Evolutionary conservation across 2,329 filamentous ascomycete species (phyloP), one percentile per base, ranked within the genome.

Genomic region (Graphilbum fragrans): DNA sequence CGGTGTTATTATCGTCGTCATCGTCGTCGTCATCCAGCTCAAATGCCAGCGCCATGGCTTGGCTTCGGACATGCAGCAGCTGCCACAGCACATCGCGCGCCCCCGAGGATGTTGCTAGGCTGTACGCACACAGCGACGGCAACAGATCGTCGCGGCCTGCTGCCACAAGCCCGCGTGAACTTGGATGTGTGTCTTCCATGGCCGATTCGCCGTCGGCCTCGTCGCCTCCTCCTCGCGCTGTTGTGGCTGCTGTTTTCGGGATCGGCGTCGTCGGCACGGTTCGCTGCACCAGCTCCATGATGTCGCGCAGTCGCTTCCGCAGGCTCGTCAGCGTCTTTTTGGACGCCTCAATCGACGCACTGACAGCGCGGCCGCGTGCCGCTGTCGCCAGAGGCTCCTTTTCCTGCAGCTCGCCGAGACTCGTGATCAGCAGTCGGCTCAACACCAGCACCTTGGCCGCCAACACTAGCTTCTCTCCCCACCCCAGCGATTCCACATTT

Each of bases 91-190:
- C 82, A 55, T 94, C 87, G 43, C 74, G 78, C 0, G 85, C 78
- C 0, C 86, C 83, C 1, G 82, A 86, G 52, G 77, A 93, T 3
- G 82, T 87, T 2, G 80, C 77, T 39, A 96, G 67, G 46, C 86
- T 87, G 56, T 87, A 88, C 0, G 88, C 87, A 42, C 80, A 83
- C 49, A 95, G 68, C 1, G 81, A 78, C 50, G 86, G 80, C 12
- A 90, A 65, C 16, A 92, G 69, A 19, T 73, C 66, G 45, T 67
- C 53, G 34, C 25, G 33, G 5, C 11, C 44, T 4, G 12, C 17
- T n/a, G n/a, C n/a, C n/a, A n/a, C n/a, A n/a, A n/a, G n/a, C n/a
- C n/a, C 4, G 37, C 35, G 36, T n/a, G n/a, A n/a, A n/a, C 27
- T 40, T 18, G 9, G 34, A 8, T 29, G 23, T n/a, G n/a, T n/a